phyloP scores from a whole-genome alignment of 2,329 filamentous ascomycete species.

The Phoma sp. region DNA sequence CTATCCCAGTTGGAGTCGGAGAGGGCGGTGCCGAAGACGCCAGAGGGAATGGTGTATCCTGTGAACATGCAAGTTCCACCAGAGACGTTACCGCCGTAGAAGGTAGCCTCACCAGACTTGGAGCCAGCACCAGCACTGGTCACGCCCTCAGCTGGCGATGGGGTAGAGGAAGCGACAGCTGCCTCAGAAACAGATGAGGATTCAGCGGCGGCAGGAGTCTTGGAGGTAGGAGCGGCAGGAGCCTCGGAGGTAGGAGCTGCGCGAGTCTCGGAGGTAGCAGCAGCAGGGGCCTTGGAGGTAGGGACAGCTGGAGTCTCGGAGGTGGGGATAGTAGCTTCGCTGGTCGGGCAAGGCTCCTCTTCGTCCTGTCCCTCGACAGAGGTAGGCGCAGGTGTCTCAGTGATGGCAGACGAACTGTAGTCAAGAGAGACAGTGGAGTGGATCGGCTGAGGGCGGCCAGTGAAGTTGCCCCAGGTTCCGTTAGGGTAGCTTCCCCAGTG shows the following conservation, averaged over 20 bases:
- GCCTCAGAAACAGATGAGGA: too few relatives aligned
- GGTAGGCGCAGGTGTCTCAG: conserved; percentile 11
- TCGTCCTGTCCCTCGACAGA: conserved; percentile 5
- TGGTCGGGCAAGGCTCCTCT: conserved; percentile 8
- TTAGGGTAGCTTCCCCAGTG: conserved; percentile 23
- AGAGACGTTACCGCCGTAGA: conserved; percentile 52
- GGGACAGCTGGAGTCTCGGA: conserved; percentile 12
- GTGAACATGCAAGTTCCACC: conserved; percentile 69
- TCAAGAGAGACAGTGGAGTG: conserved; percentile 3
- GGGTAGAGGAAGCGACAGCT: too few relatives aligned
- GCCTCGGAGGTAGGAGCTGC: too few relatives aligned
- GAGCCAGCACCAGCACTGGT: too few relatives aligned
- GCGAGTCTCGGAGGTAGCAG: not conserved
- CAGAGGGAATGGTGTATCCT: conserved; percentile 67
- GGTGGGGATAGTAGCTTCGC: conserved; percentile 17
- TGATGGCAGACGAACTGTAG: conserved; percentile 14
- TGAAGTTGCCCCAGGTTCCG: conserved; percentile 20
- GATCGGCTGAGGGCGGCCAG: conserved; percentile 1
- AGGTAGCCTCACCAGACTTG: conserved; percentile 44
- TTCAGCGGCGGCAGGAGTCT: too few relatives aligned
- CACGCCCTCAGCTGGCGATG: too few relatives aligned
- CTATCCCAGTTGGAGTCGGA: conserved; percentile 65
- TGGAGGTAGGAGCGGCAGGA: too few relatives aligned
- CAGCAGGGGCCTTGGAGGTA: not conserved
- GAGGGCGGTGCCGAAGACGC: conserved; percentile 68